Evolutionary conservation across 352 stramenopile genomes (phyloP).

Genomic region (Pythium vanterpoolii): DNA sequence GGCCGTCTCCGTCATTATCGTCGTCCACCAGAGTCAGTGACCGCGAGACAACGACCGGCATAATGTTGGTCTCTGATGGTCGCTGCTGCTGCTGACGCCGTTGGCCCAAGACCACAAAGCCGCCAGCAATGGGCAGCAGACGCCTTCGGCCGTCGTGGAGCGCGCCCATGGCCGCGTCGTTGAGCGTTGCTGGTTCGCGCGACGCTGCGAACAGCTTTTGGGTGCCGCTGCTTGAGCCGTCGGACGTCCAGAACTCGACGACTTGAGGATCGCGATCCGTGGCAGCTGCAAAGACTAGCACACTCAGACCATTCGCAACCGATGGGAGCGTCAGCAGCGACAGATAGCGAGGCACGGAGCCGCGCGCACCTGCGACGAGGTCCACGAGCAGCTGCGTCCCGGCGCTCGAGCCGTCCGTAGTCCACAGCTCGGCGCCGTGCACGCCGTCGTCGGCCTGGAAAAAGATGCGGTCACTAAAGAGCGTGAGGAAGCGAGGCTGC

Average conservation of each 20-base stretch:
- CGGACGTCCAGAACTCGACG: slow-evolving; percentile 74
- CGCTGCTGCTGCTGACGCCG: background rate
- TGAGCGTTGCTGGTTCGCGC: slow-evolving; percentile 28
- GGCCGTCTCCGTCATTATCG: slow-evolving; percentile 4
- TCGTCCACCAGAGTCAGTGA: slow-evolving; percentile 43
- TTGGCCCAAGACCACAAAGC: slow-evolving; percentile 29
- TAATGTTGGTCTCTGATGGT: slow-evolving; percentile 1
- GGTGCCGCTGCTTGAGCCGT: slow-evolving; percentile 55
- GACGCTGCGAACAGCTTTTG: slow-evolving; percentile 42
- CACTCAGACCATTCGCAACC: background rate
- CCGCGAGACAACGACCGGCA: slow-evolving; percentile 2
- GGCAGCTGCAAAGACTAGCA: slow-evolving; percentile 37
- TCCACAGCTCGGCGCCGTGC: slow-evolving; percentile 79
- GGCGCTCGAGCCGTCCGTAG: slow-evolving; percentile 44
- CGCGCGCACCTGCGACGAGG: slow-evolving; percentile 41
- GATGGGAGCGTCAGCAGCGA: slow-evolving; percentile 25
- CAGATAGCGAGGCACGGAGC: slow-evolving; percentile 49
- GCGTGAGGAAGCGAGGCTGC: slow-evolving; percentile 47
- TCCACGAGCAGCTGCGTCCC: slow-evolving; percentile 61
- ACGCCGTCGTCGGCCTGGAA: slow-evolving; percentile 85
- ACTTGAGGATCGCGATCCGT: slow-evolving; percentile 26
- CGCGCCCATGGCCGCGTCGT: slow-evolving; percentile 31
- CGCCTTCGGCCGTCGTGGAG: slow-evolving; percentile 3
- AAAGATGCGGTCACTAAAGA: slow-evolving; percentile 39
- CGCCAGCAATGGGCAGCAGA: slow-evolving; percentile 5